phyloP scores from a whole-genome alignment of 495 filamentous ascomycete species.

The Penicillium cosmopolitanum region DNA sequence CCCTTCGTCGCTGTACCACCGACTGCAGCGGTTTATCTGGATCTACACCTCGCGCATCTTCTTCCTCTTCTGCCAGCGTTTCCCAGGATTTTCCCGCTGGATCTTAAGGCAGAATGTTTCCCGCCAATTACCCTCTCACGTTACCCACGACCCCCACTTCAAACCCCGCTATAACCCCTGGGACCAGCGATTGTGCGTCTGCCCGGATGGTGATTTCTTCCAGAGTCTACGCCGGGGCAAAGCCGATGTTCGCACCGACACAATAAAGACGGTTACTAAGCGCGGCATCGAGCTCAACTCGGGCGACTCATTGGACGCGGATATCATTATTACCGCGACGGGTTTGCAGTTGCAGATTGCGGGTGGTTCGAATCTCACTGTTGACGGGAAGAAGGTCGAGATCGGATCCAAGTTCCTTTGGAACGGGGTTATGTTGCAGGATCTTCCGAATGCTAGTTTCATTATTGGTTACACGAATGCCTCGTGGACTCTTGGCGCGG shows the following conservation, averaged over 20 bases:
- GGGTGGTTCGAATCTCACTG: constrained; percentile 49
- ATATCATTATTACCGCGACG: constrained; percentile 78
- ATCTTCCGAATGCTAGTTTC: constrained; percentile 59
- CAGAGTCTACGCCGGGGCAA: constrained; percentile 58
- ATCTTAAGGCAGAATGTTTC: constrained; percentile 47
- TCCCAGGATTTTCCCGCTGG: constrained; percentile 53
- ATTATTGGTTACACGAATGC: constrained; percentile 62
- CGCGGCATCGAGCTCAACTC: constrained; percentile 60
- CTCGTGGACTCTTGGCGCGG: constrained; percentile 63
- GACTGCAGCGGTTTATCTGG: constrained; percentile 50
- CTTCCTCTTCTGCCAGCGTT: constrained; percentile 58
- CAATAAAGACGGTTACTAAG: constrained; percentile 64
- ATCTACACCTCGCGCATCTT: constrained; percentile 49
- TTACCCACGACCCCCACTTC: constrained; percentile 69
- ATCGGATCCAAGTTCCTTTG: constrained; percentile 54
- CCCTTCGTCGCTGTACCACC: constrained; percentile 38
- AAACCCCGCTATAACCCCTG: constrained; percentile 71
- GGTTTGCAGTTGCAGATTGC: constrained; percentile 64
- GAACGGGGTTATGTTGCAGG: constrained; percentile 63
- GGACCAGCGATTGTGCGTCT: constrained; percentile 74
- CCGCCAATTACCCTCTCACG: constrained; percentile 54
- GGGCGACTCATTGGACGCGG: constrained; percentile 61
- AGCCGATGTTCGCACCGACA: constrained; percentile 66
- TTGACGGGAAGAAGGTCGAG: constrained; percentile 58
- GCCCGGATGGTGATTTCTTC: constrained; percentile 76